Conservation (phyloP, 352 stramenopile genomes). For the Aphanomyces astaci region DNA sequence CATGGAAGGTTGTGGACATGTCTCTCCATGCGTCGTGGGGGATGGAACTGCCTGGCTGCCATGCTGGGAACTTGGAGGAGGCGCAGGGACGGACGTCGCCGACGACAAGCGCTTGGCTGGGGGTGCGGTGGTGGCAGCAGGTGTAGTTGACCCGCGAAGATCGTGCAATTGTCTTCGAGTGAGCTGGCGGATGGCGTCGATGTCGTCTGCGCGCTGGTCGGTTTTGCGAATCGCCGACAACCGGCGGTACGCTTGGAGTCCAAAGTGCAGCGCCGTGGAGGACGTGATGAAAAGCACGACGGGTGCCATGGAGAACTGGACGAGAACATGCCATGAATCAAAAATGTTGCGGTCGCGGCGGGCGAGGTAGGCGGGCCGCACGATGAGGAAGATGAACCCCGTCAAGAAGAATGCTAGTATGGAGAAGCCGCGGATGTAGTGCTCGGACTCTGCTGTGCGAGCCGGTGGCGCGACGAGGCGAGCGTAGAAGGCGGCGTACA, state of each 20-base stretch:
- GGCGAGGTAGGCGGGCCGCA: neutral
- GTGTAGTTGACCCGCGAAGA: neutral
- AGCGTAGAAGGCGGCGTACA: constrained; percentile 8
- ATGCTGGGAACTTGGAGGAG: too few relatives aligned
- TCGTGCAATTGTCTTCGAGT: neutral
- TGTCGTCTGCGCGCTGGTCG: neutral
- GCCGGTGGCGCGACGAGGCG: neutral
- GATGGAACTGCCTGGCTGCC: too few relatives aligned
- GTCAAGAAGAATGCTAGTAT: constrained; percentile 8
- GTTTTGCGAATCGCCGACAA: neutral
- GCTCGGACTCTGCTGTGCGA: neutral
- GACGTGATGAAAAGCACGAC: neutral
- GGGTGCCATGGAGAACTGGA: constrained; percentile 14
- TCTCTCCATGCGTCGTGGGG: too few relatives aligned
- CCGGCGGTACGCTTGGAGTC: neutral
- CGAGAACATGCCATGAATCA: constrained; percentile 4
- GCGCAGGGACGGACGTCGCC: too few relatives aligned
- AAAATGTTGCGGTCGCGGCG: neutral
- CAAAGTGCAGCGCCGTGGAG: neutral
- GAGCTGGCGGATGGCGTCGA: neutral
- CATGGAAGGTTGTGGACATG: too few relatives aligned
- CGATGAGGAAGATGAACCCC: constrained; percentile 8
- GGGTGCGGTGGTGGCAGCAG: neutral
- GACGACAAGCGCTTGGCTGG: too few relatives aligned
- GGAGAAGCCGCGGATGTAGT: neutral